Percentiles rank a stretch among this genome's conserved stretches.
Evolutionary conservation across 306 rosid genomes (phyloP).

Genomic region (Bauhinia variegata): DNA sequence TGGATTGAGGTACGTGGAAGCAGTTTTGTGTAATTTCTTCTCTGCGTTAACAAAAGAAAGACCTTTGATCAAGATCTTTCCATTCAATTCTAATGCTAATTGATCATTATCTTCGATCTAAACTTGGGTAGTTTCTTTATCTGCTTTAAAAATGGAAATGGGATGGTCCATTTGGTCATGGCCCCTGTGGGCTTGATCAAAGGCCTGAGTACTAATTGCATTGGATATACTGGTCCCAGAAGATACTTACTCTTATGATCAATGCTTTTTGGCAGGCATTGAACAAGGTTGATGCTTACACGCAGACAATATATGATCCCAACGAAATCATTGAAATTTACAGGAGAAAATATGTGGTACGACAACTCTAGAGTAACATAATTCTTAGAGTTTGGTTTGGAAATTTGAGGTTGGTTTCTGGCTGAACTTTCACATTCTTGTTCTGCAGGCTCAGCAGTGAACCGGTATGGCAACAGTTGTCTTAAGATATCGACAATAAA

Average conservation of each 20-base stretch:
- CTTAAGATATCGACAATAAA: constrained; percentile 29
- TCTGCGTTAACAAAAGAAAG: not conserved
- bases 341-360: constrained; percentile 65
- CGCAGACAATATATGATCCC: constrained; percentile 61
- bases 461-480: constrained; percentile 9
- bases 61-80: not conserved
- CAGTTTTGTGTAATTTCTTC: not conserved
- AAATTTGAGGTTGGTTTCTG: constrained; percentile 19
- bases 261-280: constrained; percentile 52
- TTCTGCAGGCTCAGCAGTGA: constrained; percentile 57
- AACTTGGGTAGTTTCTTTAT: constrained; percentile 1
- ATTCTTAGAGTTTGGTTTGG: not conserved
- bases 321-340: constrained; percentile 44
- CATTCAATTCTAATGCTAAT: constrained; percentile 7
- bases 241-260: constrained; percentile 15
- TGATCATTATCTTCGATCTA: constrained; percentile 15
- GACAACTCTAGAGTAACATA: not conserved
- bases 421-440: constrained; percentile 17
- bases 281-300: constrained; percentile 73
- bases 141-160: constrained; percentile 3
- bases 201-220: not conserved
- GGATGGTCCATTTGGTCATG: not conserved
- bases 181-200: constrained; percentile 11
- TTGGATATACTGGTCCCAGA: not conserved
- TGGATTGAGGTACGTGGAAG: constrained; percentile 66